Evolutionary conservation across 768 basidiomycete genomes (phyloP).

Genomic region (Mycena epipterygia): DNA sequence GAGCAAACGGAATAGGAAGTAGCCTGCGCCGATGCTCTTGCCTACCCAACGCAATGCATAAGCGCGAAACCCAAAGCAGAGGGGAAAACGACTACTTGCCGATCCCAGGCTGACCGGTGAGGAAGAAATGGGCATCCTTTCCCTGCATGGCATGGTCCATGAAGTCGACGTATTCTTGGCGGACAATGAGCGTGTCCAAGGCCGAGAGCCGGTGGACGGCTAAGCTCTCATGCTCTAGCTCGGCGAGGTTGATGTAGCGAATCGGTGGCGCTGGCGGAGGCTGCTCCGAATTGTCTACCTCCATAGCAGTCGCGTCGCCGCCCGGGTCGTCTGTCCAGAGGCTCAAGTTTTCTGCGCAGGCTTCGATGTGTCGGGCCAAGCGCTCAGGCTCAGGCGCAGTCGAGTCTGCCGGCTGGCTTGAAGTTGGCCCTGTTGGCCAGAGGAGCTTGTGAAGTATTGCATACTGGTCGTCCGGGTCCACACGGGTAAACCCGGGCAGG

Average conservation of each 20-base stretch:
- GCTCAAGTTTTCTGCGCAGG: background rate
- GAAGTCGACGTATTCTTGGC: conserved; percentile 19
- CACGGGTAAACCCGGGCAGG: too few relatives aligned
- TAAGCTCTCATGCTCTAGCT: background rate
- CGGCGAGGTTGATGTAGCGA: conserved; percentile 11
- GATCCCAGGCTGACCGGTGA: conserved; percentile 23
- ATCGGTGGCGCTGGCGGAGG: conserved; percentile 3
- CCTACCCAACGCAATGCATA: conserved; percentile 15
- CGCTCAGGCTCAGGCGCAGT: background rate
- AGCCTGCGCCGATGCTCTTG: conserved; percentile 16
- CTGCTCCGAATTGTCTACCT: conserved; percentile 5
- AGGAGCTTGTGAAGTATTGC: too few relatives aligned
- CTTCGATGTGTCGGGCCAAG: background rate
- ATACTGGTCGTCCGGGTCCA: too few relatives aligned
- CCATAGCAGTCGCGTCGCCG: background rate
- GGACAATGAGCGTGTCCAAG: background rate
- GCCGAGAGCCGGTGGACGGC: background rate
- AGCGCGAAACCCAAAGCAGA: conserved; percentile 13
- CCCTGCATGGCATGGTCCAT: conserved; percentile 1
- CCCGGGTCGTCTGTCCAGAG: background rate
- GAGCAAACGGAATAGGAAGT: conserved; percentile 8
- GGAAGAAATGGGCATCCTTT: background rate
- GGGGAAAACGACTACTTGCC: conserved; percentile 12
- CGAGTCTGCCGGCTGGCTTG: too few relatives aligned
- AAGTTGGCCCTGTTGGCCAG: too few relatives aligned